phyloP scores from a whole-genome alignment of 2,329 filamentous ascomycete genomes.

The Hymenoscyphus albidus region DNA sequence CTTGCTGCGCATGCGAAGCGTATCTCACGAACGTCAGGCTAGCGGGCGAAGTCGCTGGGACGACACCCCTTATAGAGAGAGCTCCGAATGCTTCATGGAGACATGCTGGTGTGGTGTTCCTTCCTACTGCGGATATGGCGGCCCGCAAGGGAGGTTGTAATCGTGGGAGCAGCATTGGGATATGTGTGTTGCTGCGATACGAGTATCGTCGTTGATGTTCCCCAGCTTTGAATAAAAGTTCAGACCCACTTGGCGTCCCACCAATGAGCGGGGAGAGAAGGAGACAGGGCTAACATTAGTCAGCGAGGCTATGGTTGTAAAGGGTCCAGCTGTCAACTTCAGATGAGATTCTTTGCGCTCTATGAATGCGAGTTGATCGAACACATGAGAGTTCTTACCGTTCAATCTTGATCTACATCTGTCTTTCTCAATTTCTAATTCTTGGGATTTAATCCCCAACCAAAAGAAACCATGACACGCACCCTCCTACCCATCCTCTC shows the following conservation, averaged over 20 bases:
- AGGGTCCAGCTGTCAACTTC: slow-evolving; percentile 4
- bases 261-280: not conserved
- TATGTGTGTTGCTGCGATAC: slow-evolving; percentile 16
- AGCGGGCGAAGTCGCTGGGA: slow-evolving; percentile 1
- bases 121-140: slow-evolving; percentile 34
- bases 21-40: slow-evolving; percentile 30
- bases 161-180: slow-evolving; percentile 41
- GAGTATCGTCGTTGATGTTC: slow-evolving; percentile 21
- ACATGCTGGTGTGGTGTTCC: slow-evolving; percentile 22
- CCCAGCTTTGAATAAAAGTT: slow-evolving; percentile 4
- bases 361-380: not conserved
- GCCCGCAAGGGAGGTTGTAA: slow-evolving; percentile 43
- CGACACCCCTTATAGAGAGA: slow-evolving; percentile 15
- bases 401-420: not conserved
- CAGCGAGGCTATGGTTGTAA: not conserved
- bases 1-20: slow-evolving; percentile 53
- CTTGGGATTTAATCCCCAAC: not conserved
- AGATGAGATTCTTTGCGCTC: not conserved
- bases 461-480: slow-evolving; percentile 24
- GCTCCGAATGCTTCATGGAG: slow-evolving; percentile 33
- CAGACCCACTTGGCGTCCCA: not conserved
- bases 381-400: not conserved
- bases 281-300: slow-evolving; percentile 4
- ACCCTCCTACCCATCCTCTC: slow-evolving; percentile 37
- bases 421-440: not conserved